A percentile compares a stretch with the other conserved stretches of the same genome.
phyloP scores from a whole-genome alignment of 192 early-diverging fungal genomes.

The Linnemannia hyalina region DNA sequence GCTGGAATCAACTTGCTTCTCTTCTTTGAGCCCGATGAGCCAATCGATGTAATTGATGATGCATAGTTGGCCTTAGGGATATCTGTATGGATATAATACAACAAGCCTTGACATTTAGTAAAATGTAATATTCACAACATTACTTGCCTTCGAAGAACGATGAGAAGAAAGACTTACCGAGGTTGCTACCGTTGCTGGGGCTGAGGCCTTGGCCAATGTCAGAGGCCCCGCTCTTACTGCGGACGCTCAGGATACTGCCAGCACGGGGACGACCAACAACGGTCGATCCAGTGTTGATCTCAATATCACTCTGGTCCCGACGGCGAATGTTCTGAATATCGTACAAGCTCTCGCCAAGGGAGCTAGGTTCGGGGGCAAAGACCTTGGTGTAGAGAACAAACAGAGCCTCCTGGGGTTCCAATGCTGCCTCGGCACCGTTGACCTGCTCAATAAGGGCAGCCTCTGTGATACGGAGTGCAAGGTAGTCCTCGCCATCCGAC shows the following conservation, averaged over 20 bases:
- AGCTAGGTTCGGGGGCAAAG: constrained; percentile 40
- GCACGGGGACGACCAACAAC: constrained; percentile 30
- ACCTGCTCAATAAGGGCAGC: constrained; percentile 62
- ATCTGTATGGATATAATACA: constrained; percentile 8
- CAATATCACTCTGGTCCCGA: constrained; percentile 20
- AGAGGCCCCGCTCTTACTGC: constrained; percentile 23
- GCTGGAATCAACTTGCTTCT: constrained; percentile 25
- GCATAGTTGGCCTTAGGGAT: constrained; percentile 52
- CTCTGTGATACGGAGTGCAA: constrained; percentile 72
- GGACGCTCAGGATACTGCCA: constrained; percentile 31
- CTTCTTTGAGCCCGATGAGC: constrained; percentile 33
- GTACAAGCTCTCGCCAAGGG: constrained; percentile 36
- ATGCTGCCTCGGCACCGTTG: constrained; percentile 62
- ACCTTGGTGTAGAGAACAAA: constrained; percentile 74
- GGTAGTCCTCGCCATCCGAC: constrained; percentile 64
- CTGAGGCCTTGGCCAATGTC: constrained; percentile 17
- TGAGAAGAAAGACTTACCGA: constrained; percentile 2
- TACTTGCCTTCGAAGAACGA: not conserved
- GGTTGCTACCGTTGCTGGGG: constrained; percentile 19
- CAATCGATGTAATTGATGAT: constrained; percentile 42
- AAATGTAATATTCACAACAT: not conserved
- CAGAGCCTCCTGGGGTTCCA: constrained; percentile 67
- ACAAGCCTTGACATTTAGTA: not conserved
- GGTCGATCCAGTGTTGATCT: constrained; percentile 7
- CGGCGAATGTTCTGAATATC: constrained; percentile 37